phyloP scores from a whole-genome alignment of 495 filamentous ascomycete genomes.

The Lepidopterella palustris region DNA sequence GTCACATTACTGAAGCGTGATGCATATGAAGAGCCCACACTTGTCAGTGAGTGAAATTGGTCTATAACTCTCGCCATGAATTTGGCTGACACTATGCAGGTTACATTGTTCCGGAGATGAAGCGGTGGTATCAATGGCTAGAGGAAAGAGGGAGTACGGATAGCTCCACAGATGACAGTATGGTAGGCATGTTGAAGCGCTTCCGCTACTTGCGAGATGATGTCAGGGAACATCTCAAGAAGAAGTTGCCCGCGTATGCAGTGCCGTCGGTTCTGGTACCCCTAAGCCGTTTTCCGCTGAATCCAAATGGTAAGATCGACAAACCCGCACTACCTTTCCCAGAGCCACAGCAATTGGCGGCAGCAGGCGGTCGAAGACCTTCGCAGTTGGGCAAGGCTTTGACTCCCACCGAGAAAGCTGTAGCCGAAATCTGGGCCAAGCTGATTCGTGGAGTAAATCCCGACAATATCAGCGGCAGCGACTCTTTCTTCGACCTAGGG shows the following conservation, averaged over 20 bases:
- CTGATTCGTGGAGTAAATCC: conserved; percentile 35
- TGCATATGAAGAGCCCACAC: conserved; percentile 79
- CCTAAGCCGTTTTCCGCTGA: conserved; percentile 74
- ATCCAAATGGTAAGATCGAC: conserved; percentile 94
- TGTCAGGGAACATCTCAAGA: conserved; percentile 66
- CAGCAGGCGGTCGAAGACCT: conserved; percentile 37
- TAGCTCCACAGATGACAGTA: conserved; percentile 41
- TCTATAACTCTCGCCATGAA: background rate
- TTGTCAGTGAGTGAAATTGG: conserved; percentile 53
- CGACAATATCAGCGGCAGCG: conserved; percentile 33
- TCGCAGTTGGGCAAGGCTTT: conserved; percentile 35
- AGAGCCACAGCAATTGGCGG: conserved; percentile 57
- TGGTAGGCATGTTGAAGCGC: conserved; percentile 55
- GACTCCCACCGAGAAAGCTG: conserved; percentile 58
- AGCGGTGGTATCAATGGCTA: conserved; percentile 64
- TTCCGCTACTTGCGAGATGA: conserved; percentile 66
- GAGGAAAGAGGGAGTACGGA: conserved; percentile 49
- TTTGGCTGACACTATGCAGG: conserved; percentile 21
- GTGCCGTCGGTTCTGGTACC: conserved; percentile 77
- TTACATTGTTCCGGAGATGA: conserved; percentile 81
- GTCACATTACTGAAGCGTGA: conserved; percentile 82
- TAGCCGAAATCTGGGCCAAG: conserved; percentile 65
- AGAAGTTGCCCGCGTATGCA: conserved; percentile 71
- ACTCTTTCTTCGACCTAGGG: conserved; percentile 80
- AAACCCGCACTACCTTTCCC: conserved; percentile 88